phyloP scores from a whole-genome alignment of 441 rosid species.

The Populus hybrid region DNA sequence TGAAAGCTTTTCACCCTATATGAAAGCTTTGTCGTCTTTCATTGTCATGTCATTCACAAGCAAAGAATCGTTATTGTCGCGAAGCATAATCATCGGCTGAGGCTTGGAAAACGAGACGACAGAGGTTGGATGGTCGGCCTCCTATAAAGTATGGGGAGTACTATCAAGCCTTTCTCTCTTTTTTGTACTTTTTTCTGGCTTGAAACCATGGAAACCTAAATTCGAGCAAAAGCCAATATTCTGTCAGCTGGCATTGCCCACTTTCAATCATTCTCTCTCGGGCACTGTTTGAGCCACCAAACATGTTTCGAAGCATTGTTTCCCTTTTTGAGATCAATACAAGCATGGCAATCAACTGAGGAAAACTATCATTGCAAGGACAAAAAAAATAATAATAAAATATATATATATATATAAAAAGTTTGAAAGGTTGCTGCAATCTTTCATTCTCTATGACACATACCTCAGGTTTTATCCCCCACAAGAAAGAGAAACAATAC shows the following conservation, averaged over 20 bases:
- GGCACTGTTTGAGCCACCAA: not conserved
- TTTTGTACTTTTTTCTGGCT: not conserved
- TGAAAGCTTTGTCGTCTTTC: too few relatives aligned
- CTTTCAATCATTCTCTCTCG: not conserved
- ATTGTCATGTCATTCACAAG: not conserved
- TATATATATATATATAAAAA: not conserved
- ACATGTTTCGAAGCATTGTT: not conserved
- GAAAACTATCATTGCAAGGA: not conserved
- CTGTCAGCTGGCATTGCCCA: not conserved
- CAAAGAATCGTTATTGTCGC: not conserved
- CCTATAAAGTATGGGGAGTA: not conserved
- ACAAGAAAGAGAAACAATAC: not conserved
- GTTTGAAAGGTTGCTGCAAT: not conserved
- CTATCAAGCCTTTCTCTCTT: not conserved
- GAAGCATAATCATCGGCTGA: not conserved
- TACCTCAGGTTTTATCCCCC: not conserved
- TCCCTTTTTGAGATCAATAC: not conserved
- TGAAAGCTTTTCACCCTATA: too few relatives aligned
- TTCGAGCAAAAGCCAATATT: not conserved
- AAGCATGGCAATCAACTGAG: not conserved
- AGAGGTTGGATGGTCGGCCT: not conserved
- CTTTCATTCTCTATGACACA: not conserved
- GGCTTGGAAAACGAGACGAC: not conserved
- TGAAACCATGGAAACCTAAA: not conserved
- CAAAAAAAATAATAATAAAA: not conserved